Base-by-base conservation (phyloP, 192 early-diverging fungal species). In the Coemansia sp. region DNA sequence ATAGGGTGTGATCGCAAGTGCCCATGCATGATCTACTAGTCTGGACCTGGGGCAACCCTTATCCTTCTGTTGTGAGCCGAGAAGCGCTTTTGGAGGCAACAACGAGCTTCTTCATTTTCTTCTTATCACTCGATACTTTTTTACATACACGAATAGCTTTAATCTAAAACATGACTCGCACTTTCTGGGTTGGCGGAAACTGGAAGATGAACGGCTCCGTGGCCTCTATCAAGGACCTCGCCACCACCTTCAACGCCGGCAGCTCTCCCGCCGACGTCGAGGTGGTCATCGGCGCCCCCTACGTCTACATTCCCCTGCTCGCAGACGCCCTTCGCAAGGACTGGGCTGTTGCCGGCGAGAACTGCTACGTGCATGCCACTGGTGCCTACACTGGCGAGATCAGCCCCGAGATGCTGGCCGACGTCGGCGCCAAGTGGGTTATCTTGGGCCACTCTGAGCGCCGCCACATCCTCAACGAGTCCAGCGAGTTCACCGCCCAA, bases 371-470 rank as follows among this genome's bases (percentile, higher is more conserved):
- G 69, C 89, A 93, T 77, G 50, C 87, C 59, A 91, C 87, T 75
- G 98, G 98, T 63, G 98, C 98, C 54, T 99, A 84, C 88, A 99
- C 98, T 56, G 98, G 98, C 62, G 98, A 99, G 83, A 91, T 95
- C 86, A 90, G 90, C 78, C 87, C 92, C 67, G 95, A 96, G 79
- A 91, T 95, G 88, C 88, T 99, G 76, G 96, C 95, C 87, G 98
- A 99, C 73, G 84, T 99, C 31, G 88, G 87, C 66, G 92, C 98
- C 73, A 87, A 90, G 64, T 99, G 98, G 98, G 92, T 91, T 62
- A 95, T 99, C 72, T 84, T 98, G 70, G 98, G 98, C 63, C 98
- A 99, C 89, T 98, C 96, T 69, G 98, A 99, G 82, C 93, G 98
- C 74, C 89, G 98, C 75, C 92, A 93, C 80, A 89, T 93, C 77